Percentiles rank a stretch among this genome's conserved stretches.
These are phyloP conservation scores for Fusarium devonianum DNA, from an alignment of 2,329 filamentous ascomycete genomes.

Conservation along the genomic window DNA sequence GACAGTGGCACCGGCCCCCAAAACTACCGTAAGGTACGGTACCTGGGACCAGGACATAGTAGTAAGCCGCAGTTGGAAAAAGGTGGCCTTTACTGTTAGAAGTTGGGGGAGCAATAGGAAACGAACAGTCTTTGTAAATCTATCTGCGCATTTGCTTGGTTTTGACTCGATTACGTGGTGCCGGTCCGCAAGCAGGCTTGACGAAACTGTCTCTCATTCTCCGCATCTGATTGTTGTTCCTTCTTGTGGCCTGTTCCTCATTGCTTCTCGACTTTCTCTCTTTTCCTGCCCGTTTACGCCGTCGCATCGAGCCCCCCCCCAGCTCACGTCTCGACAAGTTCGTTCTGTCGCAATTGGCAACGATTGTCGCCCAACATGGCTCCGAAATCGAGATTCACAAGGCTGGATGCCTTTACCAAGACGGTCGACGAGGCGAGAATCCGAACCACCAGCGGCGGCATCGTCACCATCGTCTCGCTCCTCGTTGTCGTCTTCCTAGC, in stretches of 20 bases:
- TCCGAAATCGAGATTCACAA: constrained; percentile 90
- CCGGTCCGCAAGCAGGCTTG: constrained; percentile 20
- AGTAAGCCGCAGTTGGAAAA: constrained; percentile 37
- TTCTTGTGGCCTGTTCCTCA: constrained; percentile 1
- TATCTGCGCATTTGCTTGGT: constrained; percentile 26
- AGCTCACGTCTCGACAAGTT: constrained; percentile 20
- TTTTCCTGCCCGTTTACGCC: constrained; percentile 22
- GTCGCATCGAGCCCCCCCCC: constrained; percentile 9
- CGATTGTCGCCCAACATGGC: constrained; percentile 66
- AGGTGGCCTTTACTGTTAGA: constrained; percentile 30
- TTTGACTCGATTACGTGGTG: constrained; percentile 31
- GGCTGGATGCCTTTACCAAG: constrained; percentile 98
- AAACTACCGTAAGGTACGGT: constrained; percentile 12
- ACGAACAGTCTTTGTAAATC: constrained; percentile 3
- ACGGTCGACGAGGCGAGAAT: constrained; percentile 98
- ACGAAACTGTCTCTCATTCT: constrained; percentile 33
- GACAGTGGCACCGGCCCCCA: constrained; percentile 5
- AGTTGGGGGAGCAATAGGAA: constrained; percentile 4
- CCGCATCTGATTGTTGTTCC: constrained; percentile 14
- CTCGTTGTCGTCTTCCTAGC: constrained; percentile 87
- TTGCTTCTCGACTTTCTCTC: constrained; percentile 17
- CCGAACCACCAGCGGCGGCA: constrained; percentile 91
- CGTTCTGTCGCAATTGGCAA: constrained; percentile 10
- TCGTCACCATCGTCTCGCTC: constrained; percentile 91
- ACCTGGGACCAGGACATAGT: constrained; percentile 4